A percentile compares a stretch with the other conserved stretches of the same genome.
Evolutionary conservation across 1,284 basidiomycete species (phyloP).

Genomic region (Veloboletus limbatus): DNA sequence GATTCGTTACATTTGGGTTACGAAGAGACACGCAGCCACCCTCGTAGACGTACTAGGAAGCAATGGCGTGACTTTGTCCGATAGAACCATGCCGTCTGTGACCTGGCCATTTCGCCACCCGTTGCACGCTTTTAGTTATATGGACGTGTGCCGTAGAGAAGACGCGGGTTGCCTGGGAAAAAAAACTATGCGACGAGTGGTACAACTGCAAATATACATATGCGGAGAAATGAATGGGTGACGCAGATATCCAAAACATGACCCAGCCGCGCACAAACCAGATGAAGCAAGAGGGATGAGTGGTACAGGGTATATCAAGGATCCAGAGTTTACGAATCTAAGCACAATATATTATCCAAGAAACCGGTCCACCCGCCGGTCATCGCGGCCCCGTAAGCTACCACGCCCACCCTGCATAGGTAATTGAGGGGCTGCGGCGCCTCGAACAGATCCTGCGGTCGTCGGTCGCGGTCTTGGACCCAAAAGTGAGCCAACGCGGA

Average conservation of each 20-base stretch:
- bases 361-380: slow-evolving; percentile 4
- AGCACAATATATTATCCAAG: slow-evolving; percentile 23
- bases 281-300: not conserved
- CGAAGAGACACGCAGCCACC: slow-evolving; percentile 59
- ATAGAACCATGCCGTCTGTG: not conserved
- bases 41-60: slow-evolving; percentile 25
- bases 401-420: slow-evolving; percentile 33
- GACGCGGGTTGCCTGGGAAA: slow-evolving; percentile 4
- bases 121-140: not conserved
- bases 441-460: slow-evolving; percentile 21
- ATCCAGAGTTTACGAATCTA: slow-evolving; percentile 1
- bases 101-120: slow-evolving; percentile 6
- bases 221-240: slow-evolving; percentile 7
- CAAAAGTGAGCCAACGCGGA: slow-evolving; percentile 26
- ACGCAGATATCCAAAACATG: slow-evolving; percentile 5
- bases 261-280: not conserved
- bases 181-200: slow-evolving; percentile 14
- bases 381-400: slow-evolving; percentile 14
- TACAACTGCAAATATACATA: slow-evolving; percentile 19
- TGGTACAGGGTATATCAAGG: slow-evolving; percentile 26
- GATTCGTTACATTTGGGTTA: slow-evolving; percentile 83
- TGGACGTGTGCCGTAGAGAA: slow-evolving; percentile 1
- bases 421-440: slow-evolving; percentile 23
- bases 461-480: slow-evolving; percentile 31
- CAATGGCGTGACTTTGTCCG: not conserved